Percentiles rank a stretch among this genome's conserved stretches.
phyloP scores from a whole-genome alignment of 1,284 basidiomycete genomes.

The Austroboletus niveus region DNA sequence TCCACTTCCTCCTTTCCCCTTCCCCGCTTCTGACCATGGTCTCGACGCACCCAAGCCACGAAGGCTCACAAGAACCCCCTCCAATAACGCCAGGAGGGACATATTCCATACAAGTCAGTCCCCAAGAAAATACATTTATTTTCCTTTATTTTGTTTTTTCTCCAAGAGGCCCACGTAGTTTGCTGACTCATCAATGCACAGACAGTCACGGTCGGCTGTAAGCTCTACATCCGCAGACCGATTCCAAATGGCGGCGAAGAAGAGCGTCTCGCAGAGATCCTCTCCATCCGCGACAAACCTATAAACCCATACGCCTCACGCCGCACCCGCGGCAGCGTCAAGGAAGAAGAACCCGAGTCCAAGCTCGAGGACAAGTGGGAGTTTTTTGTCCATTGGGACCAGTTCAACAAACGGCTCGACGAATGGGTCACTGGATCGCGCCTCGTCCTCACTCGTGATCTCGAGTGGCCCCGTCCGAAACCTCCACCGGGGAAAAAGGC shows the following conservation, averaged over 20 bases:
- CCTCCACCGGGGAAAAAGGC: slow-evolving; percentile 56
- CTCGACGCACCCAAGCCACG: slow-evolving; percentile 36
- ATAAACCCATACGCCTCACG: slow-evolving; percentile 52
- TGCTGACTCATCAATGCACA: slow-evolving; percentile 41
- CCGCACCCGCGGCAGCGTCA: slow-evolving; percentile 32
- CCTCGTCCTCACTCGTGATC: slow-evolving; percentile 80
- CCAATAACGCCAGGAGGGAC: slow-evolving; percentile 71
- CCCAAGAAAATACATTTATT: background rate
- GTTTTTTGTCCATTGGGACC: slow-evolving; percentile 97
- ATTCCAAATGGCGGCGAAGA: slow-evolving; percentile 72
- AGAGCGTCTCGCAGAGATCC: slow-evolving; percentile 89
- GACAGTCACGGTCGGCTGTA: slow-evolving; percentile 89
- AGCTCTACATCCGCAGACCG: slow-evolving; percentile 85
- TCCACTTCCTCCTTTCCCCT: background rate
- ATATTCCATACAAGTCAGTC: slow-evolving; percentile 69
- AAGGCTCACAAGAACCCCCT: slow-evolving; percentile 52
- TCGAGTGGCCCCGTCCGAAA: slow-evolving; percentile 97
- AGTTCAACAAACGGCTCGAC: slow-evolving; percentile 98
- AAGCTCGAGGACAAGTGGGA: slow-evolving; percentile 80
- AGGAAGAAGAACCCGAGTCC: slow-evolving; percentile 47
- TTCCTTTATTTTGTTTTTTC: slow-evolving; percentile 9
- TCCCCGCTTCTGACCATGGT: slow-evolving; percentile 23
- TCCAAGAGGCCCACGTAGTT: slow-evolving; percentile 6
- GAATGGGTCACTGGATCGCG: slow-evolving; percentile 96
- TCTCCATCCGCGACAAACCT: slow-evolving; percentile 87